Conservation (phyloP, 2,329 filamentous ascomycete genomes). For the Penicillium italicum region DNA sequence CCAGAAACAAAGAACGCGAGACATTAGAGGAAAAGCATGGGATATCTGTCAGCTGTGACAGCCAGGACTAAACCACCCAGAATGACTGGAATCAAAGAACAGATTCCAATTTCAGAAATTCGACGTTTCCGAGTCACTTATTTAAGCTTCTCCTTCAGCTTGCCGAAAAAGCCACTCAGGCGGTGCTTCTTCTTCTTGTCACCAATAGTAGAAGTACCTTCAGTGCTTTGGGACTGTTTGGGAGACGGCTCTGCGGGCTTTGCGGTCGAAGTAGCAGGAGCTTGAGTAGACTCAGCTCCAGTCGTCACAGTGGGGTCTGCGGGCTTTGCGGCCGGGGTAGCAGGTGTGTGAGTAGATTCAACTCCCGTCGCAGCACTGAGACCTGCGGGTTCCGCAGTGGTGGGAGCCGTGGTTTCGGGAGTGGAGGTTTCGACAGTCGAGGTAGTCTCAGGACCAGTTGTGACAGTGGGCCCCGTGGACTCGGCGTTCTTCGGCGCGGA, state of each 20-base stretch:
- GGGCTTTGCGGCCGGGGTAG: conserved; percentile 15
- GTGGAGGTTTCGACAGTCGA: conserved; percentile 21
- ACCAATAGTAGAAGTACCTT: conserved; percentile 27
- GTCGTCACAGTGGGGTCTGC: conserved; percentile 24
- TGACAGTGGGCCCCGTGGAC: conserved; percentile 13
- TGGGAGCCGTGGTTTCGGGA: not conserved
- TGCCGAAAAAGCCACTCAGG: conserved; percentile 58
- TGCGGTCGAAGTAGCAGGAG: conserved; percentile 19
- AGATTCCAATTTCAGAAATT: not conserved
- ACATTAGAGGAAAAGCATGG: conserved; percentile 2
- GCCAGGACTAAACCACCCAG: conserved; percentile 1
- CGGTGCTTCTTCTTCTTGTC: conserved; percentile 58
- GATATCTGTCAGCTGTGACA: not conserved
- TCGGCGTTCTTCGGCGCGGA: conserved; percentile 8
- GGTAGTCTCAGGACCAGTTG: conserved; percentile 15
- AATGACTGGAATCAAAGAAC: not conserved
- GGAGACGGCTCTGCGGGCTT: conserved; percentile 15
- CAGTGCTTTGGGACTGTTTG: conserved; percentile 13
- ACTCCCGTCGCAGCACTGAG: conserved; percentile 27
- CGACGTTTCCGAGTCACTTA: conserved; percentile 14
- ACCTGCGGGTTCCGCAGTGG: conserved; percentile 13
- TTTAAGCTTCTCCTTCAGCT: conserved; percentile 54
- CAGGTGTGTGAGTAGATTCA: conserved; percentile 19
- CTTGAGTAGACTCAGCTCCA: conserved; percentile 20
- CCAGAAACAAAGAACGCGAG: conserved; percentile 19